Conservation (phyloP, 257 asterid genomes). For the Lycium barbarum region DNA sequence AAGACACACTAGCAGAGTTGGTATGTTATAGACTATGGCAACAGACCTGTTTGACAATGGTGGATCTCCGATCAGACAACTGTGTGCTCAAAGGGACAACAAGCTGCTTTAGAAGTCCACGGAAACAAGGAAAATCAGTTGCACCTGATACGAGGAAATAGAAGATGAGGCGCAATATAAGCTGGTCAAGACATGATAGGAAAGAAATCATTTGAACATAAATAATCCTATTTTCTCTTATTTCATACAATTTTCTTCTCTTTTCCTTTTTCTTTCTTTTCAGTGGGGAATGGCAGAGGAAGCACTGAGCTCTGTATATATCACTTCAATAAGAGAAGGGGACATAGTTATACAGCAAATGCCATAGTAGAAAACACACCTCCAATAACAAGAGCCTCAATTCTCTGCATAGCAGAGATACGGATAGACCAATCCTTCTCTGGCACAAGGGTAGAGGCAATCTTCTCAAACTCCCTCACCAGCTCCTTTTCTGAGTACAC, state of each 20-base stretch:
- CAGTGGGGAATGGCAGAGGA: background rate
- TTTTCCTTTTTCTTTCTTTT: background rate
- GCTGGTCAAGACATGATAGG: slow-evolving; percentile 15
- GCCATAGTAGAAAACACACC: slow-evolving; percentile 57
- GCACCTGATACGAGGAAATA: slow-evolving; percentile 69
- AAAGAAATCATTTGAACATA: slow-evolving; percentile 1
- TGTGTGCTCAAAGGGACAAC: slow-evolving; percentile 89
- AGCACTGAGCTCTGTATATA: background rate
- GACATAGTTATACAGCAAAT: slow-evolving; percentile 22
- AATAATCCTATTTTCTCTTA: background rate
- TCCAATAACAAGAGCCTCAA: slow-evolving; percentile 94
- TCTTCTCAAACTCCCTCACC: slow-evolving; percentile 92
- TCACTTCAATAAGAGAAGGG: slow-evolving; percentile 24
- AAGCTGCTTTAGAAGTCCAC: slow-evolving; percentile 94
- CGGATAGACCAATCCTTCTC: slow-evolving; percentile 99
- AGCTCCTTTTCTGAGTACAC: slow-evolving; percentile 97
- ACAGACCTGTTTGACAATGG: slow-evolving; percentile 94
- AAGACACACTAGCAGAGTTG: slow-evolving; percentile 21
- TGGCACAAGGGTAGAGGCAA: slow-evolving; percentile 87
- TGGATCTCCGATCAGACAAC: slow-evolving; percentile 95
- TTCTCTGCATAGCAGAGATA: slow-evolving; percentile 94
- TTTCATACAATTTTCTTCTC: background rate
- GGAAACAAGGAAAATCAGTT: slow-evolving; percentile 82
- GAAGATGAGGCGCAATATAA: slow-evolving; percentile 9
- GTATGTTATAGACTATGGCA: background rate